Percentiles rank a stretch among this genome's conserved stretches.
phyloP scores from a whole-genome alignment of 345 rosid genomes.

The Leavenworthia alabamica region DNA sequence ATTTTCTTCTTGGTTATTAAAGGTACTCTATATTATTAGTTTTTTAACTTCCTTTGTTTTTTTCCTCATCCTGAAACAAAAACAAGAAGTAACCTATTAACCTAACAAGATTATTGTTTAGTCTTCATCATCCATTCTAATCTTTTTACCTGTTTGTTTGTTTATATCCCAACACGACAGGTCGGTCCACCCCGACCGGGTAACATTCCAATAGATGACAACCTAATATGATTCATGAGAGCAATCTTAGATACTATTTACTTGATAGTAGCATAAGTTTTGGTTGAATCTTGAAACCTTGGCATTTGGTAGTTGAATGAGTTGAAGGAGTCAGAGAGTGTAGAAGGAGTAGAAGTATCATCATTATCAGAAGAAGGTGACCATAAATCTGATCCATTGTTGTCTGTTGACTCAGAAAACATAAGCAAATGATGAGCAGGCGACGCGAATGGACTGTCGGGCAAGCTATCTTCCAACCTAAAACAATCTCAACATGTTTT shows the following conservation, averaged over 20 bases:
- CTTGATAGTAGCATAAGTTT: background rate
- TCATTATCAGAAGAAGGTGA: constrained; percentile 35
- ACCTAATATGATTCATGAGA: constrained; percentile 11
- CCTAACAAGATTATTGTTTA: background rate
- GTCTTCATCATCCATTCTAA: background rate
- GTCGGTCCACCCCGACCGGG: constrained; percentile 71
- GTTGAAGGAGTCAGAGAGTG: constrained; percentile 35
- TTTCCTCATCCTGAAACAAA: constrained; percentile 22
- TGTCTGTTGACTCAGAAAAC: constrained; percentile 30
- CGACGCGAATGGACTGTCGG: constrained; percentile 32
- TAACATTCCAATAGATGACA: constrained; percentile 56
- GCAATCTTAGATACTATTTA: constrained; percentile 1
- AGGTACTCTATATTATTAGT: constrained; percentile 29
- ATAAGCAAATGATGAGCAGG: constrained; percentile 26
- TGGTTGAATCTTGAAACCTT: constrained; percentile 37
- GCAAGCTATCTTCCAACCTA: constrained; percentile 36
- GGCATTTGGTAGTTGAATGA: constrained; percentile 75
- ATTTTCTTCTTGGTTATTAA: constrained; percentile 17
- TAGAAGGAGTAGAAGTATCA: constrained; percentile 35
- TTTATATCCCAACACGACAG: constrained; percentile 84
- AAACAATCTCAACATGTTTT: background rate
- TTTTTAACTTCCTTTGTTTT: constrained; percentile 12
- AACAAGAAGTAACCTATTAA: background rate
- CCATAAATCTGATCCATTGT: constrained; percentile 26
- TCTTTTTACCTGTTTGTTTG: constrained; percentile 29